These are phyloP conservation scores for Trifolium fragiferum DNA, from an alignment of 306 rosid genomes.

Conservation along the genomic window DNA sequence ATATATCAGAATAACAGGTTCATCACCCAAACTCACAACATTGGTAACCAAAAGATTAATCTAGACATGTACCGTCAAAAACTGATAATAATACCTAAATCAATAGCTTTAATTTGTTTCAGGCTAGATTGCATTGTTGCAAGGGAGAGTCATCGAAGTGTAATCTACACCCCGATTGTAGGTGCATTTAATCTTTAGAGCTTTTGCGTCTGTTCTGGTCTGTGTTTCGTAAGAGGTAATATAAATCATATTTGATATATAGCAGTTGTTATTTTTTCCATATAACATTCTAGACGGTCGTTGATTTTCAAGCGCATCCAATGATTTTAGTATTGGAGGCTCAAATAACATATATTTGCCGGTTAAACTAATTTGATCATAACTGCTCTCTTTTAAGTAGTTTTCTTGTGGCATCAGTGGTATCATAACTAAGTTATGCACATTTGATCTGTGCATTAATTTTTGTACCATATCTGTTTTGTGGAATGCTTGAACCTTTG, in stretches of 20 bases:
- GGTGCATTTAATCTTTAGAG: background rate
- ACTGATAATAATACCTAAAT: background rate
- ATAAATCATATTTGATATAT: background rate
- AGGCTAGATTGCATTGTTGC: constrained; percentile 13
- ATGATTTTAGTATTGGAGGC: background rate
- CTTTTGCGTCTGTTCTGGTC: background rate
- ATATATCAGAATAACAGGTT: background rate
- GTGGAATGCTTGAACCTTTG: background rate
- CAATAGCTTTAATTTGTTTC: background rate
- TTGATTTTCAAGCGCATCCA: background rate
- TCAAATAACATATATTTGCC: background rate
- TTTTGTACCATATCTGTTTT: background rate
- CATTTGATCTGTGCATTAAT: background rate
- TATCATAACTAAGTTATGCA: background rate
- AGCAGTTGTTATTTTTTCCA: background rate
- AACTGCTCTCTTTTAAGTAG: background rate
- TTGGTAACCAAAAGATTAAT: background rate
- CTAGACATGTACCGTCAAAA: background rate
- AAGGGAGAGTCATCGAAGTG: constrained; percentile 6
- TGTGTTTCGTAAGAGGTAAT: background rate
- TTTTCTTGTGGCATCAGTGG: no score
- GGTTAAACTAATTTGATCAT: background rate
- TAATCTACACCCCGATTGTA: background rate
- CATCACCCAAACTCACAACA: background rate
- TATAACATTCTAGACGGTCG: background rate